Evolutionary conservation across 805 yeast species (phyloP).

Genomic region (Hanseniaspora valbyensis): DNA sequence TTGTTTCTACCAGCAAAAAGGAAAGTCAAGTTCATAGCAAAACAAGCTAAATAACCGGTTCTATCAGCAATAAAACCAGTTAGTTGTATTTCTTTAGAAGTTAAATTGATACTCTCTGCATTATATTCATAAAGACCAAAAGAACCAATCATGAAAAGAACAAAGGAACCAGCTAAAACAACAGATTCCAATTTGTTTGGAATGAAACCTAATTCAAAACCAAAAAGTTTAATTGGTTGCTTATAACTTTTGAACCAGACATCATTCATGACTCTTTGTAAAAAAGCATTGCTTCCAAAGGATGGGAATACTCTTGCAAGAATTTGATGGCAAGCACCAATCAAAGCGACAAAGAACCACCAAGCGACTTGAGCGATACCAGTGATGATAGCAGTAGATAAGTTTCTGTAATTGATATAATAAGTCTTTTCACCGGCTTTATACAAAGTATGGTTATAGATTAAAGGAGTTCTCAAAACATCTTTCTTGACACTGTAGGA

Average conservation of each 20-base stretch:
- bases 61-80: slow-evolving; percentile 36
- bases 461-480: slow-evolving; percentile 21
- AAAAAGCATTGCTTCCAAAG: not conserved
- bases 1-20: slow-evolving; percentile 63
- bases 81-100: slow-evolving; percentile 12
- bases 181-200: slow-evolving; percentile 15
- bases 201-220: slow-evolving; percentile 19
- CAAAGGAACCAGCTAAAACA: slow-evolving; percentile 13
- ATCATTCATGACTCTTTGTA: not conserved
- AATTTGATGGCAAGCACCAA: slow-evolving; percentile 29
- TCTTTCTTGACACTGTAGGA: too few species aligned
- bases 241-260: slow-evolving; percentile 23
- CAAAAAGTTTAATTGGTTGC: slow-evolving; percentile 31
- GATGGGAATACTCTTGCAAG: not conserved
- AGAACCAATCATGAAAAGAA: slow-evolving; percentile 12
- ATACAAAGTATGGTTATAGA: slow-evolving; percentile 5
- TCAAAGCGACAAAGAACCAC: slow-evolving; percentile 37
- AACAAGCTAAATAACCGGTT: slow-evolving; percentile 38
- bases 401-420: slow-evolving; percentile 7
- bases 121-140: too few species aligned
- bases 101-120: too few species aligned
- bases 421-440: not conserved
- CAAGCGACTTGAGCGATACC: slow-evolving; percentile 40
- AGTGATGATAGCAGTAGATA: slow-evolving; percentile 35
- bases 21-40: slow-evolving; percentile 42